Evolutionary conservation across 768 basidiomycete species (phyloP).

Genomic region (Roridomyces roridus): DNA sequence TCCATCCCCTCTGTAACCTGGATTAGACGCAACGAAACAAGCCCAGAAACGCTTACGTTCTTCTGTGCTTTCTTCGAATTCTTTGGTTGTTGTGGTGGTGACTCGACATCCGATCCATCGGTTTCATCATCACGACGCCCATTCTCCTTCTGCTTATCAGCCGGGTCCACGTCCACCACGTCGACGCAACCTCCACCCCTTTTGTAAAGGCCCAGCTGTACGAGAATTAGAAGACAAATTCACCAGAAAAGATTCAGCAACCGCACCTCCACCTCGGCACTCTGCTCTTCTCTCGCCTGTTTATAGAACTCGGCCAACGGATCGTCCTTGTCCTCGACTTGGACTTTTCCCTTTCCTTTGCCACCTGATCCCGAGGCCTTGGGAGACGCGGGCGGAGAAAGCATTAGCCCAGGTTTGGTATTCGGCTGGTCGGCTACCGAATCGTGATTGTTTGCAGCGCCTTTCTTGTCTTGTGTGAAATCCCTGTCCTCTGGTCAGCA

Average conservation of each 20-base stretch:
- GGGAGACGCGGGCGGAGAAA: constrained; percentile 17
- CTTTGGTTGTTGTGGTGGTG: constrained; percentile 29
- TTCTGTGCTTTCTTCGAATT: constrained; percentile 31
- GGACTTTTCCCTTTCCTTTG: no score
- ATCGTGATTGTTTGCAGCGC: constrained; percentile 10
- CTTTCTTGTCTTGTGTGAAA: constrained; percentile 41
- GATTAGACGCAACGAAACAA: no score
- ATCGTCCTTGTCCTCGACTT: constrained; percentile 40
- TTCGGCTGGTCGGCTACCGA: constrained; percentile 28
- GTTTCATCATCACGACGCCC: no score
- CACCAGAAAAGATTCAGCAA: no score
- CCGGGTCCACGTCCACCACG: no score
- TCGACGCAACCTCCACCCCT: no score
- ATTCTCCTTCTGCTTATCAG: constrained; percentile 21
- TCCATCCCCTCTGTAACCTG: constrained; percentile 60
- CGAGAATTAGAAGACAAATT: background rate
- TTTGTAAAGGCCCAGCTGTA: background rate
- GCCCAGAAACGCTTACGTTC: constrained; percentile 35
- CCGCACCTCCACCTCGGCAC: constrained; percentile 41
- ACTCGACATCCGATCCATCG: no score
- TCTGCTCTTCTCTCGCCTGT: constrained; percentile 56
- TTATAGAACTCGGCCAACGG: constrained; percentile 72
- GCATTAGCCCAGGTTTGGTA: constrained; percentile 18
- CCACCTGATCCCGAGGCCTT: constrained; percentile 13
- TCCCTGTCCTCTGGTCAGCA: constrained; percentile 32